Base-by-base conservation (phyloP, 2,329 filamentous ascomycete genomes). In the Davidsoniella australis region DNA sequence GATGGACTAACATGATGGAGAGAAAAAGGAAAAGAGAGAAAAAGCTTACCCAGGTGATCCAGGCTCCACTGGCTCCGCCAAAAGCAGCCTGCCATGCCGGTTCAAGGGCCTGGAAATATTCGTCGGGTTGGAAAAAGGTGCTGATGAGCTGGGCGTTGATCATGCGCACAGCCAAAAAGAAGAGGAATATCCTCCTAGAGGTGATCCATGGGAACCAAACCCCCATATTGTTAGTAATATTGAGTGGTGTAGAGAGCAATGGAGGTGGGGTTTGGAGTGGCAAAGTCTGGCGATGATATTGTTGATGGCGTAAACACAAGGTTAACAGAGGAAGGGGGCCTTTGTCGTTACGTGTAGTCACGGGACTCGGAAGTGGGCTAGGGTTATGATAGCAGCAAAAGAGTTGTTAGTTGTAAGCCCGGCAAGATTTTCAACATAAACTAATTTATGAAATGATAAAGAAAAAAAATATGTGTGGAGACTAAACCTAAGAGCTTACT, bases 41-140 rank as follows among this genome's bases (percentile, higher is more conserved):
- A 36, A 49, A 47, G 48, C 5, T 59, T 71, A 94, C 89, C 91
- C 91, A 98, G 54, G 91, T 98, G 59, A 95, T 73, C 85, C 89
- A 98, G 24, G 89, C 85, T 54, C 84, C 83, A 63, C 80, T 83
- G 12, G 71, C 62, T 2, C 68, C 60, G 18, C 88, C 88, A 70
- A 94, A 95, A 2, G 84, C 83, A 49, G 91, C 72, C 58, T 80
- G 71, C 88, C 89, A 96, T 56, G 91, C 91, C 48, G 91, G 89
- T 67, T 98, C 91, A 41, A 96, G 75, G 1, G 87, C 83, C 62
- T 98, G 91, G 60, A 91, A 98, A 68, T 85, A 96, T 64, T 98
- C 91, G 68, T 98, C 91, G 24, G 91, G 91, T 64, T 98, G 91
- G 67, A 98, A 98, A 63, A 95, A 98, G 17, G 91, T 96, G 56